Evolutionary conservation across 768 basidiomycete species (phyloP), one percentile per base, ranked within the genome.

Genomic region (Panellus pusillus): DNA sequence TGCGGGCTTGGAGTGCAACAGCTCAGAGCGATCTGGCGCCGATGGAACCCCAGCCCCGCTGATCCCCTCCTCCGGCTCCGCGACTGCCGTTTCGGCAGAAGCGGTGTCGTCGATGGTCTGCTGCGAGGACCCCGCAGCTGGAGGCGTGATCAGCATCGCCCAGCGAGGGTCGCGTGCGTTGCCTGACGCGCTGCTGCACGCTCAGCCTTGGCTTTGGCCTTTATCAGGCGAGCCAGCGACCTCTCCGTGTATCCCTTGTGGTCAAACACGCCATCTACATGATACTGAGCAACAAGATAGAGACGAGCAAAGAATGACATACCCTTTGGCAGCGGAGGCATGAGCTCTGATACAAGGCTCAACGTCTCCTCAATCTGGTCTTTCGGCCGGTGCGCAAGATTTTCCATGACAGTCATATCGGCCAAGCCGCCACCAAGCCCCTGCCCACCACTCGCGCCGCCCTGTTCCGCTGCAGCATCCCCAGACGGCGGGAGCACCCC

Each of bases 331-430:
- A 95, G 71, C 9, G 97, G 93, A 1, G 97, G 97, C 70, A 99
- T 81, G 13, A 99, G 73, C 67, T 99, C 97, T 19, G 90, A 89
- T 31, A 96, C 76, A 36, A 98, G 79, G 57, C 87, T 87, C 35
- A 99, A 74, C 0, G 91, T 86, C 70, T 99, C 97, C 70, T 98
- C 95, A 6, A 98, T 84, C 68, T 98, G 95, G 55, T 99, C 97
- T 72, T 98, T 98, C 4, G 97, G 91, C 27, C 94, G 80, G 69
- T 98, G 94, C 0, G 93, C 93, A 41, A 99, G 74, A 68, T 96
- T 98, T 72, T 98, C 92, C 86, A 98, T 92, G 24, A 99, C 93
- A 7, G 93, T 89, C 92, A 98, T 94, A 66, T 98, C 95, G 15
- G 92, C 93, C 4, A 95, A 72, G 27, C 93, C 91, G 41, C 91